phyloP scores from a whole-genome alignment of 805 yeast species.

The Myxozyma neglecta region DNA sequence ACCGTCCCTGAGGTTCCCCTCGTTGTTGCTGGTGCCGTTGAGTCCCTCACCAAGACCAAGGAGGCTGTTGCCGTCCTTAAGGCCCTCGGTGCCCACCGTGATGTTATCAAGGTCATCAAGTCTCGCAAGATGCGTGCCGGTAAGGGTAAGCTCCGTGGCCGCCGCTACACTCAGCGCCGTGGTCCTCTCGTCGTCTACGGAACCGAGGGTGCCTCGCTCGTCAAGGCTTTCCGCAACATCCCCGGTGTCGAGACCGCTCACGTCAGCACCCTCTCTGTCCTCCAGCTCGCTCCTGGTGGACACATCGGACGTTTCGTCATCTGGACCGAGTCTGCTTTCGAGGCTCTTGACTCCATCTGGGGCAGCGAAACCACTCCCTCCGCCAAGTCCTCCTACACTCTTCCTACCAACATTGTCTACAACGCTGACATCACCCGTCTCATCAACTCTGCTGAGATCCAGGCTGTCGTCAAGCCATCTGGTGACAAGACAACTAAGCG shows the following conservation, averaged over 20 bases:
- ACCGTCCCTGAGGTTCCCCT: conserved; percentile 97
- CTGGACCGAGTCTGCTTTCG: conserved; percentile 99
- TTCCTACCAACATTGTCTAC: conserved; percentile 92
- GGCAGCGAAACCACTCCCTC: conserved; percentile 86
- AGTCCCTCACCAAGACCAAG: conserved; percentile 93
- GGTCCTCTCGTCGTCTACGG: conserved; percentile 99
- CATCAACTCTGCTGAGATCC: conserved; percentile 99
- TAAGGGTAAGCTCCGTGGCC: conserved; percentile 99
- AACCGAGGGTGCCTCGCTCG: conserved; percentile 89
- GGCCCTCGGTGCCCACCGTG: conserved; percentile 98
- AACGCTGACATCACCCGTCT: conserved; percentile 95
- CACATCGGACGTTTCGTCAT: conserved; percentile 99
- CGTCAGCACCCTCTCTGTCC: conserved; percentile 88
- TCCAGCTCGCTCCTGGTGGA: conserved; percentile 99
- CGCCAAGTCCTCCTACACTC: conserved; percentile 81
- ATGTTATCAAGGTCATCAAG: conserved; percentile 95
- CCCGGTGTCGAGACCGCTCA: conserved; percentile 99
- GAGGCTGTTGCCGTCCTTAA: conserved; percentile 97
- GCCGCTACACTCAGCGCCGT: conserved; percentile 99
- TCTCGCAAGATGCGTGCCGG: conserved; percentile 99
- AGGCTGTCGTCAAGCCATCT: conserved; percentile 94
- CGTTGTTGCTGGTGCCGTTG: conserved; percentile 91
- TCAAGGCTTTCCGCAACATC: conserved; percentile 98
- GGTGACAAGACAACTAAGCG: conserved; percentile 93
- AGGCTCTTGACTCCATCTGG: conserved; percentile 95